Base-by-base conservation (phyloP, 345 rosid genomes). In the Carallia pectinifolia region DNA sequence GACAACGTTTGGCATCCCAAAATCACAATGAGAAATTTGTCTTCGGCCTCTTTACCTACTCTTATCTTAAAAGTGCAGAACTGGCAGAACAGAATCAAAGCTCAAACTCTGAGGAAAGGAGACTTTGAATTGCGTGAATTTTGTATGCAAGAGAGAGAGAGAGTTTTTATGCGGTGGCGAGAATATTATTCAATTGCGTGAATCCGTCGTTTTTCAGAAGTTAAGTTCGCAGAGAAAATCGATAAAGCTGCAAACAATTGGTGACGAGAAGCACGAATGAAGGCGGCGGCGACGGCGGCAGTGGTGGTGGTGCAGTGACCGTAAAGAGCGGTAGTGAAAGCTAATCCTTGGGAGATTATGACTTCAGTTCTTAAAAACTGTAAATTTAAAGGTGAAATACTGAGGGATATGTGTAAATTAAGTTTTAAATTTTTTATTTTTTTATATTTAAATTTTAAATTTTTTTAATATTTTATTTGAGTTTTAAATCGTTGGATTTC, bases 291-390 rank as follows among this genome's bases (percentile, higher is more conserved):
- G 44, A 10, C 8, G 2, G 9, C 7, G 44, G 1, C 7, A 10
- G 1, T 39, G 44, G 9, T 39, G 48, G 16, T 2, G 50, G 17
- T 44, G 50, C 50, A 44, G 50, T 15, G 50, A 44, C 50, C 3
- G n/a, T 19, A 50, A 23, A 19, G 66, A 36, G 19, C 61, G 71
- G 67, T 58, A 81, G 84, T 65, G 81, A 75, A 66, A 75, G 74
- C 33, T 50, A 75, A 68, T 80, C 55, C 30, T 23, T 1, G 39
- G 29, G 9, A 16, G 38, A 17, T 36, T 31, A 12, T 10, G 48
- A 15, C 15, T 13, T 44, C 4, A 10, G 48, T 44, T 9, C 15
- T 2, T 16, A 2, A 44, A 10, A 33, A 33, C 34, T 33, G 34
- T 33, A 33, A 33, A 33, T 33, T 33, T 17, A 12, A 31, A 23